These are phyloP conservation scores for Gracilaria vermiculophylla DNA, from an alignment of 23 red algal genomes.

Conservation along the genomic window DNA sequence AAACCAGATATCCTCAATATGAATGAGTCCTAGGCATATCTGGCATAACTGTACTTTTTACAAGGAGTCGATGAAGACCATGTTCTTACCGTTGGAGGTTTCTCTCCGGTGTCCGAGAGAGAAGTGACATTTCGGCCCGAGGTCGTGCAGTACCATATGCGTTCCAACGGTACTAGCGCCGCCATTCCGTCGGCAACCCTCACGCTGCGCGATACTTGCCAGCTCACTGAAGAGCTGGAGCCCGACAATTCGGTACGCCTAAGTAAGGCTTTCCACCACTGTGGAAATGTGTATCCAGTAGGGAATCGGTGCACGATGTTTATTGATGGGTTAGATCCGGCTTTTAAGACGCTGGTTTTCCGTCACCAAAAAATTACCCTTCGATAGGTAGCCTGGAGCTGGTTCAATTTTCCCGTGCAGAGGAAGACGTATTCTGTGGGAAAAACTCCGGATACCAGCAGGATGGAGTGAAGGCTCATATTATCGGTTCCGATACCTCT, in stretches of 20 bases:
- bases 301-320: not conserved
- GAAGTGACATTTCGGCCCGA: not conserved
- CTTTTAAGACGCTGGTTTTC: not conserved
- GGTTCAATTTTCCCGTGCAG: too few species aligned
- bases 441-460: too few species aligned
- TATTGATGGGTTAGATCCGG: conserved; percentile 3
- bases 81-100: too few species aligned
- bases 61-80: too few species aligned
- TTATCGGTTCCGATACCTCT: too few species aligned
- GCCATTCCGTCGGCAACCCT: not conserved
- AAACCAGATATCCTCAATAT: not conserved
- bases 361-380: not conserved
- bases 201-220: not conserved
- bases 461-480: too few species aligned
- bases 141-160: not conserved
- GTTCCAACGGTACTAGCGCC: not conserved
- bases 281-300: too few species aligned
- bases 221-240: not conserved
- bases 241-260: too few species aligned
- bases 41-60: too few species aligned
- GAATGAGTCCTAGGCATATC: not conserved
- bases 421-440: too few species aligned
- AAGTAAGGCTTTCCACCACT: not conserved
- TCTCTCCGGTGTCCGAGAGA: not conserved
- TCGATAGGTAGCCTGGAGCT: not conserved